Conservation (phyloP, 2,329 filamentous ascomycete genomes). For the Penicillium freii region DNA sequence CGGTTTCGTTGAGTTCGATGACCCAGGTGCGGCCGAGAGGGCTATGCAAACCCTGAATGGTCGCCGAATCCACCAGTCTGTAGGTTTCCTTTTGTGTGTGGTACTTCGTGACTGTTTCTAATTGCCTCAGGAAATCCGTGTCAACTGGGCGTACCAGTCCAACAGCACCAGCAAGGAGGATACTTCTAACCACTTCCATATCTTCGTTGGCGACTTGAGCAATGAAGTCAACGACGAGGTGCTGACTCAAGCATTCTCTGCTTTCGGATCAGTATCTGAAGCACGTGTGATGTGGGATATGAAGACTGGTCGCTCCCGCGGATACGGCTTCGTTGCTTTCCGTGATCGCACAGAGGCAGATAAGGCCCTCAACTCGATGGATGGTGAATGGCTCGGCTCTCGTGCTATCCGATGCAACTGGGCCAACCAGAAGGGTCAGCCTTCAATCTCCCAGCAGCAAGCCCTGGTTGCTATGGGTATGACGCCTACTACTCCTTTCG, state of each 20-base stretch:
- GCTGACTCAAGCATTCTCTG: slow-evolving; percentile 87
- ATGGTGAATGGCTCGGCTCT: slow-evolving; percentile 97
- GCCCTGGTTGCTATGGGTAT: slow-evolving; percentile 97
- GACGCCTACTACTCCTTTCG: slow-evolving; percentile 94
- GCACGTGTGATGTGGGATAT: slow-evolving; percentile 99
- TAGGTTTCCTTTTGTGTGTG: slow-evolving; percentile 36
- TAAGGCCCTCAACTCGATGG: slow-evolving; percentile 95
- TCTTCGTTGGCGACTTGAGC: slow-evolving; percentile 95
- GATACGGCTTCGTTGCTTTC: slow-evolving; percentile 97
- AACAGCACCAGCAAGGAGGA: slow-evolving; percentile 94
- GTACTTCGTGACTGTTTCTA: background rate
- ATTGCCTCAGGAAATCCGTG: slow-evolving; percentile 77
- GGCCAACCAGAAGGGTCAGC: slow-evolving; percentile 99
- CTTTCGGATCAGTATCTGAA: slow-evolving; percentile 93
- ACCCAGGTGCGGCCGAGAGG: slow-evolving; percentile 91
- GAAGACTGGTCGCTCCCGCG: slow-evolving; percentile 97
- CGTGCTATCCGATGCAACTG: slow-evolving; percentile 99
- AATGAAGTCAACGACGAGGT: slow-evolving; percentile 99
- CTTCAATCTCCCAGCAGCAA: slow-evolving; percentile 95
- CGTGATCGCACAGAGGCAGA: slow-evolving; percentile 90
- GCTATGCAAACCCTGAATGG: slow-evolving; percentile 98
- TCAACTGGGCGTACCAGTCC: slow-evolving; percentile 99
- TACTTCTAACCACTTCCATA: slow-evolving; percentile 97
- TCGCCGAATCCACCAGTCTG: slow-evolving; percentile 89
- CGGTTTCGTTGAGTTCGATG: slow-evolving; percentile 97